phyloP scores from a whole-genome alignment of 1,284 basidiomycete species.

The Gymnopus androsaceus region DNA sequence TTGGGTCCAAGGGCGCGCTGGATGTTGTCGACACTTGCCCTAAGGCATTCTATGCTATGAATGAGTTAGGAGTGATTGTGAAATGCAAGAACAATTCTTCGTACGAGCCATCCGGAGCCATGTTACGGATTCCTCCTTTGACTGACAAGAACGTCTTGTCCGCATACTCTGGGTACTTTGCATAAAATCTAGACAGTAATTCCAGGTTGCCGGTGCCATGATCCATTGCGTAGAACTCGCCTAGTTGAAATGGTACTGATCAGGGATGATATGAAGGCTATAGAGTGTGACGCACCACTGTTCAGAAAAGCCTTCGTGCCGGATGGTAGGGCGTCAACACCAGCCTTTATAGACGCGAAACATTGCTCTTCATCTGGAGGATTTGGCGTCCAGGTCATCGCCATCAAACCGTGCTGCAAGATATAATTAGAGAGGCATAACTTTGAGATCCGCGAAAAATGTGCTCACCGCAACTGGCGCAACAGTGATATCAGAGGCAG shows the following conservation, averaged over 20 bases:
- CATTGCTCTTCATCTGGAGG: slow-evolving; percentile 1
- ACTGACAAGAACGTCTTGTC: slow-evolving; percentile 9
- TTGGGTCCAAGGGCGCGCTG: no score
- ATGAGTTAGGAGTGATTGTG: no score
- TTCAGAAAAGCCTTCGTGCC: no score
- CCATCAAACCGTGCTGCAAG: slow-evolving; percentile 8
- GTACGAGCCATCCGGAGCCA: no score
- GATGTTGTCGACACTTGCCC: no score
- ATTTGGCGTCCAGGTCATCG: slow-evolving; percentile 10
- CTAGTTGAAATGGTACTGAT: not conserved
- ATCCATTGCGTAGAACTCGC: slow-evolving; percentile 7
- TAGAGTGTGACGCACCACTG: not conserved
- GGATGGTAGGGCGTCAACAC: slow-evolving; percentile 6
- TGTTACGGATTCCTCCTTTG: slow-evolving; percentile 3
- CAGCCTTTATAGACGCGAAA: slow-evolving; percentile 7
- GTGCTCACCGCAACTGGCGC: slow-evolving; percentile 37
- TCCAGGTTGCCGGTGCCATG: not conserved
- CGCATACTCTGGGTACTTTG: slow-evolving; percentile 9
- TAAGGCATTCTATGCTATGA: no score
- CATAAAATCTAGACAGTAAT: slow-evolving; percentile 9
- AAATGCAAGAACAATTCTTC: no score
- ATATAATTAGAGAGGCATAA: not conserved
- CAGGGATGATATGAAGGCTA: no score
- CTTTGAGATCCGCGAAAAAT: not conserved
- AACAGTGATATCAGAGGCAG: no score